phyloP scores from a whole-genome alignment of 2,329 filamentous ascomycete genomes.

The Whalleya microplaca region DNA sequence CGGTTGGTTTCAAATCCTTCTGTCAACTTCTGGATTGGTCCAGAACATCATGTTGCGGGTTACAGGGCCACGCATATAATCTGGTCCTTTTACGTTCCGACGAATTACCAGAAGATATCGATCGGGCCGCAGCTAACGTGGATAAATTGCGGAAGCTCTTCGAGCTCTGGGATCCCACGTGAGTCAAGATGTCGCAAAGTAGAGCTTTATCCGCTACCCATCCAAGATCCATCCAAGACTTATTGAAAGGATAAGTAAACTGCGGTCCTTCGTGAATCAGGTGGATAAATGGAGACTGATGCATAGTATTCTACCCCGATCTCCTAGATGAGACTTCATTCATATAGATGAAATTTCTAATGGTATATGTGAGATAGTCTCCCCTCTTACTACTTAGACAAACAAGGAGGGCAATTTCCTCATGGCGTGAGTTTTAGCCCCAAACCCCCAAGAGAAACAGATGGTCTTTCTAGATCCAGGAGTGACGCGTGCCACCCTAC shows the following conservation, averaged over 20 bases:
- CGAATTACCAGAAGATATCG: conserved; percentile 41
- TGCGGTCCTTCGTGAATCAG: conserved; percentile 19
- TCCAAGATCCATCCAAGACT: conserved; percentile 4
- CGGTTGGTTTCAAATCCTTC: no score
- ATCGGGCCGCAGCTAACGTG: conserved; percentile 22
- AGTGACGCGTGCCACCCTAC: conserved; percentile 29
- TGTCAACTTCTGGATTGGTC: no score
- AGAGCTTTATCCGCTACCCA: not conserved
- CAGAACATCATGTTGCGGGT: conserved; percentile 52
- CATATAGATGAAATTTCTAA: conserved; percentile 5
- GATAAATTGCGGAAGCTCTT: conserved; percentile 30
- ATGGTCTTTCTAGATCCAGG: conserved; percentile 3
- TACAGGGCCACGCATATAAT: conserved; percentile 52
- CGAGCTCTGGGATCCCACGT: conserved; percentile 27
- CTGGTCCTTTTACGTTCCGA: conserved; percentile 53
- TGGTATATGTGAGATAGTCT: conserved; percentile 5
- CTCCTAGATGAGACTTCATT: not conserved
- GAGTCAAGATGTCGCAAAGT: conserved; percentile 1
- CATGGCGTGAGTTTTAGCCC: conserved; percentile 14
- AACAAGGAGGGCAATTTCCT: conserved; percentile 19
- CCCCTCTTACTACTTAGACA: conserved; percentile 16
- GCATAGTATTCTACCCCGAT: conserved; percentile 19
- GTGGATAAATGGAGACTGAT: conserved; percentile 30
- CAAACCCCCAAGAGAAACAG: not conserved
- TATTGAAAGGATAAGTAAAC: no score